Conservation (phyloP, 1,284 basidiomycete species). For the Somion occarium region DNA sequence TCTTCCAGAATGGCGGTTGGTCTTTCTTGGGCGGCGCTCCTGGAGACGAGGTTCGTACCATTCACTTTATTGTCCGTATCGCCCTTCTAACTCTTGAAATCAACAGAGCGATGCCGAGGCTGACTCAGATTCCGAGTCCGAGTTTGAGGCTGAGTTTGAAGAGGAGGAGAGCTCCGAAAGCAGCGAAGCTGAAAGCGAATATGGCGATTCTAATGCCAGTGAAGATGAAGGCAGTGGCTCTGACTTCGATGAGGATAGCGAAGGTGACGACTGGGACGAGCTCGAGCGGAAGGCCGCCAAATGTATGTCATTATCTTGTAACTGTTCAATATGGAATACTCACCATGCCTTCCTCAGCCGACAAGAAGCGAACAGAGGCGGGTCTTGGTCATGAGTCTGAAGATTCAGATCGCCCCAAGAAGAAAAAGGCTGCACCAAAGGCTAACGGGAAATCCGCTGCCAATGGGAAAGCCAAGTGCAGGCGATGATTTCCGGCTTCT, state of each 20-base stretch:
- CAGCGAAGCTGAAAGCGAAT: conserved; percentile 53
- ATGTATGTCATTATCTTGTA: conserved; percentile 40
- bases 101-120: conserved; percentile 64
- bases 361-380: conserved; percentile 57
- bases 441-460: conserved; percentile 12
- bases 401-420: conserved; percentile 62
- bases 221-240: conserved; percentile 63
- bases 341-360: conserved; percentile 39
- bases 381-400: conserved; percentile 49
- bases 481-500: conserved; percentile 3
- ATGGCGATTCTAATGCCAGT: conserved; percentile 59
- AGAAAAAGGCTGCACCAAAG: conserved; percentile 48
- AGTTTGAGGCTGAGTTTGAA: conserved; percentile 73
- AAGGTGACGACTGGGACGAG: conserved; percentile 94
- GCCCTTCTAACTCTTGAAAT: conserved; percentile 4
- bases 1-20: conserved; percentile 97
- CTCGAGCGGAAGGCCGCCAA: conserved; percentile 87
- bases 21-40: conserved; percentile 78
- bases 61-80: conserved; percentile 2
- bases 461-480: background rate
- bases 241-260: conserved; percentile 68
- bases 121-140: conserved; percentile 68
- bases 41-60: conserved; percentile 53
- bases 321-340: background rate
- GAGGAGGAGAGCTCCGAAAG: conserved; percentile 37